Evolutionary conservation across 805 yeast species (phyloP), one percentile per base, ranked within the genome.

Genomic region (Yamadazyma paraphyllophila): DNA sequence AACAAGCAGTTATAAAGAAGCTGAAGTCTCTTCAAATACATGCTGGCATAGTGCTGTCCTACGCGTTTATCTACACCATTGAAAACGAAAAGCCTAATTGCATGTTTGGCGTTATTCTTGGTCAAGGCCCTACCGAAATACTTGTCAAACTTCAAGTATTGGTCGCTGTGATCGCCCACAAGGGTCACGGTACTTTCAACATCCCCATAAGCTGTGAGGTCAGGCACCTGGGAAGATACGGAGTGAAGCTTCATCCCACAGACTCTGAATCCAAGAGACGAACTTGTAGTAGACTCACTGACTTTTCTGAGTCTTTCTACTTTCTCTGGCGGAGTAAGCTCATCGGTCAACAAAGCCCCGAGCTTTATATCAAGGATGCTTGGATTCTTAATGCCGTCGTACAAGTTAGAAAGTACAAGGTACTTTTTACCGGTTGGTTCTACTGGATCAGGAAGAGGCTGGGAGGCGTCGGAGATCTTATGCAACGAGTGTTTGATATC

Each of bases 331-430:
- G 53, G 59, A 1, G 88, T 81, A 11, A 57, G 53, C 5, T 74
- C 79, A 62, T 92, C 98, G 55, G 84, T 81, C 31, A 92, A 65
- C 8, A 74, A 58, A 5, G 80, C 63, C 0, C 99, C 99, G 3
- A 92, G 69, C 60, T 92, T 92, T 39, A 92, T 78, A 61, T 92
- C 99, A 50, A 92, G 57, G 1, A 94, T 75, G 44, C 85, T 78
- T 0, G 98, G 97, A 38, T 69, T 65, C 3, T 41, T 58, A 58
- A 73, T 86, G 0, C 88, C 88, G 44, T 75, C 60, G 25, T 85
- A 66, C 2, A 84, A 60, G 61, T 92, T 94, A 55, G 83, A 83
- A 29, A 94, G 66, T 7, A 92, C 94, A 2, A 91, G 54, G 46
- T 73, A 83, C 42, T 63, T 61, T 17, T 53, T 50, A 12, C 49